Conservation (phyloP, 345 rosid genomes). For the Eucalyptus pauciflora region DNA sequence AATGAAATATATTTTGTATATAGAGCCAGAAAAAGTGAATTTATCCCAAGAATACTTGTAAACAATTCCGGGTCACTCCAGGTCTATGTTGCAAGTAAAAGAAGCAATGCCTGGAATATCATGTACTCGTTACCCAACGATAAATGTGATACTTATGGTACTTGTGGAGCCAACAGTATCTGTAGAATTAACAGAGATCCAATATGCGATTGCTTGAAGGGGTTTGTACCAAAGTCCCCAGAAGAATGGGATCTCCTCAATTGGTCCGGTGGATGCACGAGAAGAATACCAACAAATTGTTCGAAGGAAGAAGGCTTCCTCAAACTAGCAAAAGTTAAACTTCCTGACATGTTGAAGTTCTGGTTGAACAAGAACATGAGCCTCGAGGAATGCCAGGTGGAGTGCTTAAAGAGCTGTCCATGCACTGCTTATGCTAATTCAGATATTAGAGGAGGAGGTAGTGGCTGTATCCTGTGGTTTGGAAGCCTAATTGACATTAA, state of each 20-base stretch:
- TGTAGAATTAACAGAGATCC: too few species aligned
- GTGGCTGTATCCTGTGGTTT: not conserved
- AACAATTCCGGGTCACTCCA: not conserved
- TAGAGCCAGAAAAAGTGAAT: not conserved
- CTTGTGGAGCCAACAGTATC: not conserved
- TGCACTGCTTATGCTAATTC: constrained; percentile 11
- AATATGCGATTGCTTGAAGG: too few species aligned
- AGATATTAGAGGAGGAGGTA: not conserved
- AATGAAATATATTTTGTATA: constrained; percentile 4
- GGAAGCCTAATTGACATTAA: not conserved
- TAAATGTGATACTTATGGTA: not conserved
- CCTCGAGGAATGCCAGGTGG: too few species aligned
- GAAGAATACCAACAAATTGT: not conserved
- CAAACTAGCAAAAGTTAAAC: not conserved
- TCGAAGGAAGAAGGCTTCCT: too few species aligned
- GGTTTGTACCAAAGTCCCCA: too few species aligned
- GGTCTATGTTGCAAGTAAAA: not conserved
- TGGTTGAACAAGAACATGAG: too few species aligned
- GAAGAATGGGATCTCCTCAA: too few species aligned
- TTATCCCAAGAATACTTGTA: not conserved
- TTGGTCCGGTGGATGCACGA: too few species aligned
- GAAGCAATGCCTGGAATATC: not conserved
- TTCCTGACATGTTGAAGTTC: too few species aligned
- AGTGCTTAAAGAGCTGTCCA: not conserved
- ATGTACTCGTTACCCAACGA: not conserved